Conservation (phyloP, 2,329 filamentous ascomycete genomes). For the Clonostachys sp. region DNA sequence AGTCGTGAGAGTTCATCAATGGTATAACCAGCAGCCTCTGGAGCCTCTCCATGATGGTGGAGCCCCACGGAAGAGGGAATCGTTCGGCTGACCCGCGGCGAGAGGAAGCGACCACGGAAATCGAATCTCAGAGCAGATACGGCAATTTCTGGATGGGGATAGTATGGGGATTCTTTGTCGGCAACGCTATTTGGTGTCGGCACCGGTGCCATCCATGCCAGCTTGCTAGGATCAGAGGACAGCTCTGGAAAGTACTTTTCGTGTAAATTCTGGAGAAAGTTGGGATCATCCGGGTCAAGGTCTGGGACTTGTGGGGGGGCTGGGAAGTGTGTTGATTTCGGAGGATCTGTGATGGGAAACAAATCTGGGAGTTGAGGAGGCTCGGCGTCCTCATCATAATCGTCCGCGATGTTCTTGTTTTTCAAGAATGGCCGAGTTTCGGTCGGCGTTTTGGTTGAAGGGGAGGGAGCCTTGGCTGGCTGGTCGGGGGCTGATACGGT, state of each 20-base stretch:
- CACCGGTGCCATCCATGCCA: conserved; percentile 84
- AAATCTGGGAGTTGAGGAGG: conserved; percentile 33
- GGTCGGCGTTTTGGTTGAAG: background rate
- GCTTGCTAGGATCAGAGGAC: conserved; percentile 75
- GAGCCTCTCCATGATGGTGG: conserved; percentile 90
- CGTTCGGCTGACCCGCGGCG: conserved; percentile 67
- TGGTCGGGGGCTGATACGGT: too few relatives aligned
- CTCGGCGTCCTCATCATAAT: conserved; percentile 35
- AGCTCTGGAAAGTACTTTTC: conserved; percentile 90
- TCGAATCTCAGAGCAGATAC: conserved; percentile 82
- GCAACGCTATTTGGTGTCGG: conserved; percentile 60
- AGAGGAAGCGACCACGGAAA: conserved; percentile 75
- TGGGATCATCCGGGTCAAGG: conserved; percentile 76
- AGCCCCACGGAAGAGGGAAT: conserved; percentile 77
- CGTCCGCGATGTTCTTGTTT: conserved; percentile 4
- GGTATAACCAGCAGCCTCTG: conserved; percentile 92
- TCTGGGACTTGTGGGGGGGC: conserved; percentile 52
- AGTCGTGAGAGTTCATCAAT: conserved; percentile 80
- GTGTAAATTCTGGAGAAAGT: conserved; percentile 82
- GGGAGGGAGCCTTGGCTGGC: too few relatives aligned
- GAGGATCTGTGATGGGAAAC: conserved; percentile 31
- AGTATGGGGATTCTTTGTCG: conserved; percentile 73
- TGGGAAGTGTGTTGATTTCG: conserved; percentile 57
- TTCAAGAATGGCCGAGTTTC: background rate
- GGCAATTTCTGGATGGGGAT: conserved; percentile 70